phyloP scores from a whole-genome alignment of 2,329 filamentous ascomycete genomes.

The Nothopassalora personata region DNA sequence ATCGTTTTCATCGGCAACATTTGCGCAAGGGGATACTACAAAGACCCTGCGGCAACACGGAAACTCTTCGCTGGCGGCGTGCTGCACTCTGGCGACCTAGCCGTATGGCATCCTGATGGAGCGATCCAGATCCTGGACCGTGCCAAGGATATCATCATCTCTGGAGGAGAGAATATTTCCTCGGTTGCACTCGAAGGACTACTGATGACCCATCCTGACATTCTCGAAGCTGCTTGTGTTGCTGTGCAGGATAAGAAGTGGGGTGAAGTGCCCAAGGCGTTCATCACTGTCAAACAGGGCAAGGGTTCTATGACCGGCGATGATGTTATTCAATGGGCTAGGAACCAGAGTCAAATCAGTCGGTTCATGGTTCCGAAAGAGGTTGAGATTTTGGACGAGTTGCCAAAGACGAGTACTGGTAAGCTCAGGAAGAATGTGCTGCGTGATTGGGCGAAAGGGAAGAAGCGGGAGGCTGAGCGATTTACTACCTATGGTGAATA shows the following conservation, averaged over 20 bases:
- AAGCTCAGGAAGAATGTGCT: constrained; percentile 95
- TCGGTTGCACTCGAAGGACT: constrained; percentile 87
- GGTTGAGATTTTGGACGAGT: constrained; percentile 72
- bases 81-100: constrained; percentile 83
- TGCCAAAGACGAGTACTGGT: constrained; percentile 95
- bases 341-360: constrained; percentile 71
- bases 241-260: constrained; percentile 83
- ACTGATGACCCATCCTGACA: constrained; percentile 78
- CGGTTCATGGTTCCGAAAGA: constrained; percentile 79
- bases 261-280: constrained; percentile 95
- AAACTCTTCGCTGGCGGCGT: constrained; percentile 85
- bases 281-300: constrained; percentile 72
- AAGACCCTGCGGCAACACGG: constrained; percentile 75
- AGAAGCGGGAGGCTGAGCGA: constrained; percentile 4
- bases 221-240: constrained; percentile 88
- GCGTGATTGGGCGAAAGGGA: constrained; percentile 72
- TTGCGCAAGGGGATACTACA: constrained; percentile 86
- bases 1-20: constrained; percentile 89
- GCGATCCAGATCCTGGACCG: constrained; percentile 88
- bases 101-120: constrained; percentile 88
- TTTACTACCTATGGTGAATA: background rate
- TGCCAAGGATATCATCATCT: constrained; percentile 97
- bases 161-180: constrained; percentile 94
- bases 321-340: constrained; percentile 82
- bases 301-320: constrained; percentile 50